These are phyloP conservation scores for Fusarium sp. DNA, from an alignment of 2,329 filamentous ascomycete species.

Conservation along the genomic window DNA sequence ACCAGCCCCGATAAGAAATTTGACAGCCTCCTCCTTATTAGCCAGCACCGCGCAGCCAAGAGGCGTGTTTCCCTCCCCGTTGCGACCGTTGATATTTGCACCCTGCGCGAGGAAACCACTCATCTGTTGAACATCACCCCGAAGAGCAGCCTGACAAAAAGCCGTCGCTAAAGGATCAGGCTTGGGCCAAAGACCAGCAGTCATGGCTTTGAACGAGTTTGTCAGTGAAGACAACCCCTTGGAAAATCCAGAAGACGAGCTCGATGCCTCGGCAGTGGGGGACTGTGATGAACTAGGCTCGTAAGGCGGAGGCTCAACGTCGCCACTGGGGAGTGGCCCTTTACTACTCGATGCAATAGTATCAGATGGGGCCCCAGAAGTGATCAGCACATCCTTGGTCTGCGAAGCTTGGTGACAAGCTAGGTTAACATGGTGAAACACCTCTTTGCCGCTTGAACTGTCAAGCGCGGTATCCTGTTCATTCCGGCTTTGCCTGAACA, in stretches of 20 bases:
- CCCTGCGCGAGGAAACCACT: constrained; percentile 50
- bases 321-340: constrained; percentile 8
- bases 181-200: constrained; percentile 47
- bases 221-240: constrained; percentile 47
- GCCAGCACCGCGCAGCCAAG: constrained; percentile 51
- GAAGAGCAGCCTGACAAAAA: constrained; percentile 50
- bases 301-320: constrained; percentile 43
- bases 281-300: constrained; percentile 32
- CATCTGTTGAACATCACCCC: constrained; percentile 51
- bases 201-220: constrained; percentile 52
- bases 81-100: constrained; percentile 52
- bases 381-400: constrained; percentile 32
- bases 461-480: constrained; percentile 43
- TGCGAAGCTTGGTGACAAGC: constrained; percentile 32
- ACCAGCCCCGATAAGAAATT: constrained; percentile 49
- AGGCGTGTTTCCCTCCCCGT: constrained; percentile 51
- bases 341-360: constrained; percentile 33
- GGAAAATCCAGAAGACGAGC: constrained; percentile 28
- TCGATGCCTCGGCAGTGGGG: neutral
- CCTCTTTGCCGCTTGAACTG: constrained; percentile 23
- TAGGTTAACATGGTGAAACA: constrained; percentile 35
- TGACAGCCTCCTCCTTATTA: constrained; percentile 48
- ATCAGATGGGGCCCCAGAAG: neutral
- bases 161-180: constrained; percentile 53
- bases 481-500: constrained; percentile 30